Evolutionary conservation across 768 basidiomycete species (phyloP).

Genomic region (Flagelloscypha sp.): DNA sequence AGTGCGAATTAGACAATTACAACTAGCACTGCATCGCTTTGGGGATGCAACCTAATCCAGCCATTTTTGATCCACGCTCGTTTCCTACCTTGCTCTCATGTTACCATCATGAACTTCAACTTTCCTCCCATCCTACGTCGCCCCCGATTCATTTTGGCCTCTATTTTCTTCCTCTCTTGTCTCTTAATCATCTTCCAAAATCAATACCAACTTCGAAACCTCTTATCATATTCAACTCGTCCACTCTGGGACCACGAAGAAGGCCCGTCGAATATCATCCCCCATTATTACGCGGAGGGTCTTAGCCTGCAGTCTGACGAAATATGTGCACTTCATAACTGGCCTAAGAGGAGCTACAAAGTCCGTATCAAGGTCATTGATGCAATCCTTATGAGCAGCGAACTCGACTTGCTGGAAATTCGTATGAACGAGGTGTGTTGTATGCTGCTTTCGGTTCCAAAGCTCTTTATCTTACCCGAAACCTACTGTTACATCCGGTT

Average conservation of each 20-base stretch:
- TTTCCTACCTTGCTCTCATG: too few relatives aligned
- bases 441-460: too few relatives aligned
- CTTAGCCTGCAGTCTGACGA: conserved; percentile 32
- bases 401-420: conserved; percentile 56
- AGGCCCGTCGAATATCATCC: conserved; percentile 37
- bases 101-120: too few relatives aligned
- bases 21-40: too few relatives aligned
- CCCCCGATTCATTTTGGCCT: too few relatives aligned
- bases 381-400: conserved; percentile 54
- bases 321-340: conserved; percentile 47
- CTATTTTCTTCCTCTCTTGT: too few relatives aligned
- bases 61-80: too few relatives aligned
- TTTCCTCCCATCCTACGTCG: too few relatives aligned
- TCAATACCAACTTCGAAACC: conserved; percentile 44
- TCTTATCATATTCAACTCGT: conserved; percentile 46
- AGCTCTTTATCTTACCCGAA: too few relatives aligned
- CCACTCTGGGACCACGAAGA: conserved; percentile 51
- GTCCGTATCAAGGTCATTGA: conserved; percentile 40
- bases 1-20: too few relatives aligned
- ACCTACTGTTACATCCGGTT: too few relatives aligned
- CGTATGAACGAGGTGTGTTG: conserved; percentile 56
- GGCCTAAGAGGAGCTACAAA: conserved; percentile 28
- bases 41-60: too few relatives aligned
- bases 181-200: conserved; percentile 31
- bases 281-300: conserved; percentile 52